Evolutionary conservation across 2,329 filamentous ascomycete genomes (phyloP).

Genomic region (Trichothecium roseum): DNA sequence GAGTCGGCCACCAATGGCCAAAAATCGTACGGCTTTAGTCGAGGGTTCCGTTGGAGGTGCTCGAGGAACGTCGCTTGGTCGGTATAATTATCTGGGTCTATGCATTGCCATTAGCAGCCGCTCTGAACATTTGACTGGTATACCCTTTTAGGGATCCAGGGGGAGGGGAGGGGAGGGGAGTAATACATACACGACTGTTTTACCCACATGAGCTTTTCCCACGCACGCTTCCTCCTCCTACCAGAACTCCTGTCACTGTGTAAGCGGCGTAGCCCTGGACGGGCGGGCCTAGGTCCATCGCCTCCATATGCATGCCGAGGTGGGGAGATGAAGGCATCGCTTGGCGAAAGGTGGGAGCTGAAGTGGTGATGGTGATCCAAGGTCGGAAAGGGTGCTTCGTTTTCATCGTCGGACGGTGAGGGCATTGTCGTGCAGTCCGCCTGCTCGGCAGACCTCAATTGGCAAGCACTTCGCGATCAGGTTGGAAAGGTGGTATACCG

Average conservation of each 20-base stretch:
- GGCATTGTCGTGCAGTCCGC: too few species aligned
- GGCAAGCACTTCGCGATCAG: not conserved
- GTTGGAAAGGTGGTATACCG: too few species aligned
- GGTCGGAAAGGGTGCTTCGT: conserved; percentile 22
- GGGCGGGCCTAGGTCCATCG: conserved; percentile 13
- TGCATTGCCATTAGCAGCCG: too few species aligned
- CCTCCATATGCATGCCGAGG: conserved; percentile 39
- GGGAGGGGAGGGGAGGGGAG: not conserved
- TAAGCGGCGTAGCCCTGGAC: conserved; percentile 30
- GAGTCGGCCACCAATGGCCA: conserved; percentile 94
- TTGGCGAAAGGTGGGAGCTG: conserved; percentile 60
- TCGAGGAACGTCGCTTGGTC: conserved; percentile 95
- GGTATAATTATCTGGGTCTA: conserved; percentile 97
- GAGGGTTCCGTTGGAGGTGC: conserved; percentile 87
- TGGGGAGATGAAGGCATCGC: conserved; percentile 70
- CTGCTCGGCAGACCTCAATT: not conserved
- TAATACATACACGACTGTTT: conserved; percentile 72
- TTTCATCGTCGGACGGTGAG: conserved; percentile 23
- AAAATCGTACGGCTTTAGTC: conserved; percentile 91
- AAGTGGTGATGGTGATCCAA: conserved; percentile 18
- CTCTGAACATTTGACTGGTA: too few species aligned
- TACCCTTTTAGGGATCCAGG: too few species aligned
- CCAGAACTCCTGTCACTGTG: conserved; percentile 52
- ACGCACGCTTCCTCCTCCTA: conserved; percentile 59
- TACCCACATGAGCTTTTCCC: conserved; percentile 97